Conservation (phyloP, 768 basidiomycete genomes). For the Hebeloma cylindrosporum region DNA sequence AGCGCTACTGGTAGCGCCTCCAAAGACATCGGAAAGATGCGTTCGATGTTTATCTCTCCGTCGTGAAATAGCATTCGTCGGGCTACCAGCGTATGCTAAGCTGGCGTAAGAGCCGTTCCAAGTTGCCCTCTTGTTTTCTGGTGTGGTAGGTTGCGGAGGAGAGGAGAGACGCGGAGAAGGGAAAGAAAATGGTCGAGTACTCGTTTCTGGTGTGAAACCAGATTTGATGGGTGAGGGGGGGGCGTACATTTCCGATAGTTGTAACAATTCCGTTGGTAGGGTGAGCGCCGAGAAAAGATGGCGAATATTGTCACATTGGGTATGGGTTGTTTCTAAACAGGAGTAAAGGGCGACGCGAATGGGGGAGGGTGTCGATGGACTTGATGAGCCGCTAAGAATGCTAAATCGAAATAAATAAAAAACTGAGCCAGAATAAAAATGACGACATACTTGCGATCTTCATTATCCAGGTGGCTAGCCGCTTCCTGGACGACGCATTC, state of each 20-base stretch:
- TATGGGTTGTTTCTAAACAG: conserved; percentile 72
- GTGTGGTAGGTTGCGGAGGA: conserved; percentile 22
- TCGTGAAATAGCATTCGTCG: conserved; percentile 42
- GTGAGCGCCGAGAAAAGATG: conserved; percentile 77
- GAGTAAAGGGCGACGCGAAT: conserved; percentile 73
- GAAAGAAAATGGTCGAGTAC: conserved; percentile 42
- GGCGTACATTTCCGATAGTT: conserved; percentile 86
- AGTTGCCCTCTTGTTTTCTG: conserved; percentile 58
- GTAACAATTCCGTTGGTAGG: conserved; percentile 66
- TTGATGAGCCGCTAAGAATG: conserved; percentile 37
- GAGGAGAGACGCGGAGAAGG: conserved; percentile 39
- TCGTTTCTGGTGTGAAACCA: conserved; percentile 28
- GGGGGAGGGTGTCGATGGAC: conserved; percentile 50
- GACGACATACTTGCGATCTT: conserved; percentile 59
- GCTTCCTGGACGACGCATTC: conserved; percentile 73
- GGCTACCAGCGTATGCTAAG: conserved; percentile 47
- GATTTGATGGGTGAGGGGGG: conserved; percentile 61
- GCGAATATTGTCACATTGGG: conserved; percentile 80
- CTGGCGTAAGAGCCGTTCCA: conserved; percentile 72
- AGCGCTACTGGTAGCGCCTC: conserved; percentile 26
- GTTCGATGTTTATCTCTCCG: conserved; percentile 54
- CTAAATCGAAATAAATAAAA: conserved; percentile 1
- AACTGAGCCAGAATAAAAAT: neutral
- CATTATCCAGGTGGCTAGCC: conserved; percentile 61
- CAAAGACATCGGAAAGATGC: conserved; percentile 51